Conservation (phyloP, 192 early-diverging fungal genomes). For the Coemansia sp. region DNA sequence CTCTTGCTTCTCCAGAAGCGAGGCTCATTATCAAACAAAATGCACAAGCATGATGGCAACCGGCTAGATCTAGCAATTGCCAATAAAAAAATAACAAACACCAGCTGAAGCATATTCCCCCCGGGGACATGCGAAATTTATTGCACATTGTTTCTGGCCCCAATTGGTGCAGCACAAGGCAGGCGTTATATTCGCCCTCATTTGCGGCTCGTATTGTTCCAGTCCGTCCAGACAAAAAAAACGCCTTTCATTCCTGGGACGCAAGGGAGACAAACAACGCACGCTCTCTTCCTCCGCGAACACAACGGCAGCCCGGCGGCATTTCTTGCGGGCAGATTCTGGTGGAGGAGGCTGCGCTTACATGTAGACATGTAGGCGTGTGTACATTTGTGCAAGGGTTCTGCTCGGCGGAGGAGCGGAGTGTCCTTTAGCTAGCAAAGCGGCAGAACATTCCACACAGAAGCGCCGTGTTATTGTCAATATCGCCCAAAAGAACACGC, state of each 20-base stretch:
- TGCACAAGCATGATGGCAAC: no score
- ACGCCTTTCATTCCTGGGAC: not conserved
- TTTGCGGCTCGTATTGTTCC: not conserved
- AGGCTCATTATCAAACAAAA: no score
- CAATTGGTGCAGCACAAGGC: not conserved
- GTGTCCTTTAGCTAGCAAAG: not conserved
- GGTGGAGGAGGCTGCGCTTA: not conserved
- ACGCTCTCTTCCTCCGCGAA: not conserved
- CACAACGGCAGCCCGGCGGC: not conserved
- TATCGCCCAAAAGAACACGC: not conserved
- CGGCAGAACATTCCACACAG: not conserved
- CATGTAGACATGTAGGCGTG: slow-evolving; percentile 5
- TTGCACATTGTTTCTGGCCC: slow-evolving; percentile 3
- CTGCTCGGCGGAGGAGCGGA: not conserved
- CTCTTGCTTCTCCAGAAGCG: not conserved
- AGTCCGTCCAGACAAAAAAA: not conserved
- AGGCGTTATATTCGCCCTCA: slow-evolving; percentile 1
- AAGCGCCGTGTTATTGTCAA: not conserved
- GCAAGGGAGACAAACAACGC: not conserved
- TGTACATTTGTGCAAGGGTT: slow-evolving; percentile 14
- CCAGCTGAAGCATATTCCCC: not conserved
- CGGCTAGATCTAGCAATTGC: not conserved
- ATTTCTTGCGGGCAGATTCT: not conserved
- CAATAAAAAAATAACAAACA: not conserved
- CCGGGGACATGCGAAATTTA: slow-evolving; percentile 5